Evolutionary conservation across 2,329 filamentous ascomycete genomes (phyloP), one percentile per base, ranked within the genome.

Genomic region (Aspergillus glaucus): DNA sequence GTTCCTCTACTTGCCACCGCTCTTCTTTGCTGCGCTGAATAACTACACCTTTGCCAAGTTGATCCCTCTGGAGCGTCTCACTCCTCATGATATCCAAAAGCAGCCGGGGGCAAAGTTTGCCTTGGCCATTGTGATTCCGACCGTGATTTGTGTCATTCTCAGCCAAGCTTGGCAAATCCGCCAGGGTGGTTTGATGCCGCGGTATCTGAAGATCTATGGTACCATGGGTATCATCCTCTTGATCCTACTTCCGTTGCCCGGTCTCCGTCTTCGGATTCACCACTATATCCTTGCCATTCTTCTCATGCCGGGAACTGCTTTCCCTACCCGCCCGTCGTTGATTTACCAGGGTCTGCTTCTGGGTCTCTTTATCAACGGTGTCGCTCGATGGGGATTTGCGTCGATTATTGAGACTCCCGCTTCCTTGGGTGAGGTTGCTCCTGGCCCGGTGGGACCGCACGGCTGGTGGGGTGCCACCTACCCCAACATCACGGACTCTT

Each of bases 381-480:
- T 94, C 51, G 92, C 91, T 3, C 80, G 92, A 40, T 97, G 93
- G 93, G 91, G 91, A 0, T 98, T 95, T 66, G 91, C 89, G 53
- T 79, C 86, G 1, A 82, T 98, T 43, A 79, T 98, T 14, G 85
- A 98, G 69, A 97, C 93, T 0, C 81, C 87, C 0, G 78, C 70
- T 0, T 82, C 84, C 1, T 71, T 98, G 21, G 76, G 79, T 8
- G 75, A 78, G 69, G 43, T 75, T 62, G 49, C 64, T 61, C 43
- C 69, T 69, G 45, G 78, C 6, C 68, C 74, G 12, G 62, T 66
- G 37, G 70, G 70, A 17, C 57, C 61, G 24, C 70, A 71, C 49
- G 73, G 72, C 43, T 63, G 70, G 58, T 70, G 72, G 62, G 67
- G 70, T 9, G 61, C 68, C 3, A 68, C 74, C 3, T 71, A 63